A percentile compares a stretch with the other conserved stretches of the same genome.
These are phyloP conservation scores for Mycena rebaudengoi DNA, from an alignment of 768 basidiomycete species.

Conservation along the genomic window DNA sequence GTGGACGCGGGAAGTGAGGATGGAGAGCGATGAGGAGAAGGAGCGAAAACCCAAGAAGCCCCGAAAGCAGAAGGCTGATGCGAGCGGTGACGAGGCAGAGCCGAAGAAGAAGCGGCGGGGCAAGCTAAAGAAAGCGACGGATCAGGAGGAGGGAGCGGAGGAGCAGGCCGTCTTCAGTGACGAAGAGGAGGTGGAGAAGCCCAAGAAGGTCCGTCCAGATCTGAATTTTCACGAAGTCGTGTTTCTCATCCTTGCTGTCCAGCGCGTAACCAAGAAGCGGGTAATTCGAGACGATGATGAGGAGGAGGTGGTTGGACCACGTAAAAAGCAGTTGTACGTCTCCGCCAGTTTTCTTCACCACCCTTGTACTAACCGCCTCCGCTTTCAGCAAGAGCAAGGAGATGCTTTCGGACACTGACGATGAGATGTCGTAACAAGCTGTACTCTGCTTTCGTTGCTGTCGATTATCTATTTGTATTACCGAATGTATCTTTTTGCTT, in stretches of 20 bases:
- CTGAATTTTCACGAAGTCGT: neutral
- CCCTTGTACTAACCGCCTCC: constrained; percentile 1
- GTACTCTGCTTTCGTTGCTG: constrained; percentile 24
- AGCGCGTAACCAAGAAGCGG: constrained; percentile 73
- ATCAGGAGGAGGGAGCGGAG: constrained; percentile 65
- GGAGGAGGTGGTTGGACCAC: constrained; percentile 71
- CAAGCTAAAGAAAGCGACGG: constrained; percentile 66
- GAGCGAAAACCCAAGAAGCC: constrained; percentile 69
- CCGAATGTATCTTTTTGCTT: constrained; percentile 1
- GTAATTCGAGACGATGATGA: constrained; percentile 83
- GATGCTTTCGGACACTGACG: constrained; percentile 87
- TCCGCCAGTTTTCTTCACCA: neutral
- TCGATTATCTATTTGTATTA: constrained; percentile 17
- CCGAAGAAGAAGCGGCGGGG: constrained; percentile 78
- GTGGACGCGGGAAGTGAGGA: constrained; percentile 75
- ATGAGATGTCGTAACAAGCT: constrained; percentile 69
- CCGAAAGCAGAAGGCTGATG: constrained; percentile 61
- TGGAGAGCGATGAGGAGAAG: constrained; percentile 83
- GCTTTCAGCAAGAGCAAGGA: constrained; percentile 84
- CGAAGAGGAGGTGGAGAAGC: constrained; percentile 72
- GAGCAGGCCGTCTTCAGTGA: constrained; percentile 76
- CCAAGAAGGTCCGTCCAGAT: constrained; percentile 72
- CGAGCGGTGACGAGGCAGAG: constrained; percentile 64
- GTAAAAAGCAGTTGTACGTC: constrained; percentile 81
- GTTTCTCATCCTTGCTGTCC: neutral